phyloP scores from a whole-genome alignment of 78 protist genomes.

The Cavenderia fasciculata region DNA sequence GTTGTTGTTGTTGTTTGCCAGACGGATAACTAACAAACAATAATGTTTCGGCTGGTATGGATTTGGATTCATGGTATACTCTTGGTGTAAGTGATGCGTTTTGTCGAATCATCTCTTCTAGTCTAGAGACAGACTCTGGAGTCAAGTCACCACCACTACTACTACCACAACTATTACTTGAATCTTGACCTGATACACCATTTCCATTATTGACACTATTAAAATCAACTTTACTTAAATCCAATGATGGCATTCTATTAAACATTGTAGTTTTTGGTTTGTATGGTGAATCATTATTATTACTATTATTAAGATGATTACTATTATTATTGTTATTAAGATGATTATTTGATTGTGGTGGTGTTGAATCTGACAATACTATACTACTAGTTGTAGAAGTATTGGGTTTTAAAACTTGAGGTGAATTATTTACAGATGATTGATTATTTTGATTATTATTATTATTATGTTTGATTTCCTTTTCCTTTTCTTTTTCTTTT shows the following conservation, averaged over 20 bases:
- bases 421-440: too few relatives aligned
- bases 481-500: too few relatives aligned
- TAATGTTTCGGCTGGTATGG: slow-evolving; percentile 5
- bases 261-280: neutral
- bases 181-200: too few relatives aligned
- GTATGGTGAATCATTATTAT: neutral
- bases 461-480: too few relatives aligned
- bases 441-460: too few relatives aligned
- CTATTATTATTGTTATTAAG: neutral
- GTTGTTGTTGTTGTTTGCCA: neutral
- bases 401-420: too few relatives aligned
- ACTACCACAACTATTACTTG: neutral
- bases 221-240: too few relatives aligned
- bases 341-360: neutral
- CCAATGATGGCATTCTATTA: neutral
- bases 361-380: neutral
- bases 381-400: too few relatives aligned
- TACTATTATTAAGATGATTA: neutral
- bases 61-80: slow-evolving; percentile 22
- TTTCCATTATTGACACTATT: too few relatives aligned
- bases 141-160: slow-evolving; percentile 17
- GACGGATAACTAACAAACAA: neutral
- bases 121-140: slow-evolving; percentile 2
- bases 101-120: neutral
- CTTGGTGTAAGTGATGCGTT: slow-evolving; percentile 24